phyloP scores from a whole-genome alignment of 345 rosid species.

The Abelmoschus esculentus region DNA sequence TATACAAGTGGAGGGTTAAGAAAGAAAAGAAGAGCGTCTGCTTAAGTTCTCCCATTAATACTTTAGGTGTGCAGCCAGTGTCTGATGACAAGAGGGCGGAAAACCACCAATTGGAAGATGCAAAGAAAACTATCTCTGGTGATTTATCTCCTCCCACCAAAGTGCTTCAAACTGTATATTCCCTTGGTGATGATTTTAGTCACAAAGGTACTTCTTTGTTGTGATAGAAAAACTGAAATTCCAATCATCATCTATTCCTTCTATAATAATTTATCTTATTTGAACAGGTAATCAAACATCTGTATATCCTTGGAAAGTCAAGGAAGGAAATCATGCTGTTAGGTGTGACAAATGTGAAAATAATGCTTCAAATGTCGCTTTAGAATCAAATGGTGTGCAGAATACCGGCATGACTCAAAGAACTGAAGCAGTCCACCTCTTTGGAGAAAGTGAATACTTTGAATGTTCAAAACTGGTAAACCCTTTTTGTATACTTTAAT shows the following conservation, averaged over 20 bases:
- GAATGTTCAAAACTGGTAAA: constrained; percentile 29
- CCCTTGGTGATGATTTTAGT: constrained; percentile 9
- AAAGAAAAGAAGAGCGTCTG: constrained; percentile 22
- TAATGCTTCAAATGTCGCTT: not conserved
- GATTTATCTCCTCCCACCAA: constrained; percentile 10
- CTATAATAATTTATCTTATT: not conserved
- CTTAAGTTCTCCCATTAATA: constrained; percentile 18
- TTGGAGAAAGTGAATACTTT: constrained; percentile 12
- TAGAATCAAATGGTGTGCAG: constrained; percentile 14
- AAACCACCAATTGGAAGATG: constrained; percentile 17
- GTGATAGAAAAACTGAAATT: not conserved
- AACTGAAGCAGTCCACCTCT: constrained; percentile 13
- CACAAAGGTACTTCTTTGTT: constrained; percentile 22
- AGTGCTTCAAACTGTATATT: constrained; percentile 11
- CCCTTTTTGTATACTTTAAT: not conserved
- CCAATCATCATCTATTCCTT: not conserved
- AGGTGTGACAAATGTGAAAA: constrained; percentile 10
- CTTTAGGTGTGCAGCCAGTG: constrained; percentile 13
- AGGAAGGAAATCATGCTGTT: constrained; percentile 2
- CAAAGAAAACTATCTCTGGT: not conserved
- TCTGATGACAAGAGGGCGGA: constrained; percentile 9
- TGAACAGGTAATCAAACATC: constrained; percentile 11
- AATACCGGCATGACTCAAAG: constrained; percentile 13
- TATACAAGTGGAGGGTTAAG: constrained; percentile 27
- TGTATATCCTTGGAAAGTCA: constrained; percentile 14